Base-by-base conservation (phyloP, 257 asterid genomes). In the Solanum sitiens region DNA sequence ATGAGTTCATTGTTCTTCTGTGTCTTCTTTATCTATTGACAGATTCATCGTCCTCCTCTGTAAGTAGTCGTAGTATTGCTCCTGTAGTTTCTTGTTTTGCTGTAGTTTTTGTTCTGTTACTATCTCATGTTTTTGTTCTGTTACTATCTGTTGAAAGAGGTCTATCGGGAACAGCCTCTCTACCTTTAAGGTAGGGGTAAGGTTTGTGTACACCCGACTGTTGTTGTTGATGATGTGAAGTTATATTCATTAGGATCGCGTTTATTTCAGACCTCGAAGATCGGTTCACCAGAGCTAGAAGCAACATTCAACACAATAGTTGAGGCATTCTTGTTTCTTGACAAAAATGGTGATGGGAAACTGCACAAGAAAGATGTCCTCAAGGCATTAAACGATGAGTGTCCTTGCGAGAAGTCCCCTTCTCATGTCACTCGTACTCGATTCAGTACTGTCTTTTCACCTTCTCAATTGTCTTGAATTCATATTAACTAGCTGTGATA, bases 311-410 rank as follows among this genome's bases (percentile, higher is more conserved):
- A 88, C 23, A 83, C 90, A n/a, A 89, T 90, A 35, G 65, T 91
- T 42, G 93, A 89, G 83, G 94, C 90, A 73, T 93, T 93, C 89
- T 89, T 90, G 82, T 92, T 92, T 86, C 94, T 93, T 44, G 95
- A 93, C 20, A 93, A 92, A 83, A 89, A 84, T 72, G 94, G 94
- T 14, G 92, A 88, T 4, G 94, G 94, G 20, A 91, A 89, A 84
- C 90, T 93, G 87, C 89, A 86, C 74, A 90, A 89, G 89, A 91
- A 93, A 82, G 93, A 92, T 20, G 89, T 92, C 35, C 88, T 90
- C 88, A 89, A 89, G 90, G 94, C 92, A 59, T 86, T 93, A 37
- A 92, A 92, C 18, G 94, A 93, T 61, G 94, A 90, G 79, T 92
- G 87, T 80, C 92, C 93, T 11, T 50, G 37, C 86, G 94, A 93